Evolutionary conservation across 2,329 filamentous ascomycete species (phyloP), one percentile per base, ranked within the genome.

Genomic region (Alternaria conjuncta): DNA sequence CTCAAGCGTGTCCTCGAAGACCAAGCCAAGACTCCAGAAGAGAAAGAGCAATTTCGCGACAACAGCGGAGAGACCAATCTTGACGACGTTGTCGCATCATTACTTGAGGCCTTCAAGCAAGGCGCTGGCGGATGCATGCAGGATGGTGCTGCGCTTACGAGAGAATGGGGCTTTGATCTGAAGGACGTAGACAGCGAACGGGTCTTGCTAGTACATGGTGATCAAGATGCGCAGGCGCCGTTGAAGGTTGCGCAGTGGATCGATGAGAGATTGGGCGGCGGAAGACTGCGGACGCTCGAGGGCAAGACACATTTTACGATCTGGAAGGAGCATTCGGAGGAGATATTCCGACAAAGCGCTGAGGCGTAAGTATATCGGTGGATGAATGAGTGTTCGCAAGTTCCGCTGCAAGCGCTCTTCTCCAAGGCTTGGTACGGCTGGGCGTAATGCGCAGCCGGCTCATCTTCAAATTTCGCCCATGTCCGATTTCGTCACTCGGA

Each of bases 231-330:
- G 18, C 58, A 61, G 18, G 65, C 69, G 45, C 70, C 69, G 15
- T 15, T 71, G 20, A 46, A 62, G 49, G 44, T 65, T 25, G 70
- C 69, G 45, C 59, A 62, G 60, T 72, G 71, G 71, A 67, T 70
- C 21, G 59, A 74, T 45, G 53, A 62, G 57, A 57, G 58, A 28
- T 56, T 73, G 58, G 68, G 65, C 6, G 65, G 68, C 4, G 65
- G 70, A 2, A 72, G 63, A 43, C 60, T 72, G 57, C 68, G 54
- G 55, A 63, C 68, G 15, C 46, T 73, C 15, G 47, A 70, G 55
- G 65, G 66, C 20, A 65, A 64, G 57, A 73, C 67, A 20, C 71
- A 72, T 64, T 70, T 65, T 15, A 71, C 66, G 10, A 70, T 72
- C 32, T 73, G 70, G 70, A 70, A 71, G 18, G 57, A 70, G 36